A percentile compares a stretch with the other conserved stretches of the same genome.
Evolutionary conservation across 257 asterid species (phyloP).

Genomic region (Solanum pimpinellifolium): DNA sequence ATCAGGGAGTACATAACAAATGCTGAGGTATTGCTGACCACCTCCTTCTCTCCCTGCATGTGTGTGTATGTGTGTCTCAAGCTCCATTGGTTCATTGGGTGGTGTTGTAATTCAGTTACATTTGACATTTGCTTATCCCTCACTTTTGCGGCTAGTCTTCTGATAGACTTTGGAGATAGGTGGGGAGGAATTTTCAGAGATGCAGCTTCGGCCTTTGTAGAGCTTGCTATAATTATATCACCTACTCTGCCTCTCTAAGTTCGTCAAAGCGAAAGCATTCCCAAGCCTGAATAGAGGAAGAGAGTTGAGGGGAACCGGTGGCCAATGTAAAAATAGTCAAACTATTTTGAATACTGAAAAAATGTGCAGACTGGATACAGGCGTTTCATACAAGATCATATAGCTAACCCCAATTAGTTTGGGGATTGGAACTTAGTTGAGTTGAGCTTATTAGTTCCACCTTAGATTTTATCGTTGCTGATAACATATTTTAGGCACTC

Average conservation of each 20-base stretch:
- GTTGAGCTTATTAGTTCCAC: neutral
- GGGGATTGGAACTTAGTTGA: neutral
- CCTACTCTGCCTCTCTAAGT: neutral
- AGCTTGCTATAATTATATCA: neutral
- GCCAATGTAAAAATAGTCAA: neutral
- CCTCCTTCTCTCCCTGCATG: neutral
- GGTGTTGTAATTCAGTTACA: neutral
- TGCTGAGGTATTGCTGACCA: conserved; percentile 53
- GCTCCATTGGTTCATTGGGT: neutral
- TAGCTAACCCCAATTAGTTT: neutral
- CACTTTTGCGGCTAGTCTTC: neutral
- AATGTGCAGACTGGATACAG: neutral
- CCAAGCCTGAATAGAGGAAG: neutral
- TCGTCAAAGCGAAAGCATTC: neutral
- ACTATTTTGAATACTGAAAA: neutral
- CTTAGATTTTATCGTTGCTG: neutral
- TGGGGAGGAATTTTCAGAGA: neutral
- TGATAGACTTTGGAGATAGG: neutral
- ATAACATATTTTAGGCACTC: neutral
- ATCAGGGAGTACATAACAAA: conserved; percentile 90
- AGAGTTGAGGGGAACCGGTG: neutral
- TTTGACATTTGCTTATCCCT: neutral
- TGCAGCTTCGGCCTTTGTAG: neutral
- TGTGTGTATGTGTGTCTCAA: neutral
- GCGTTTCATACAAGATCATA: neutral